phyloP scores from a whole-genome alignment of 106 monocot species.

The Dendrobium huoshanense region DNA sequence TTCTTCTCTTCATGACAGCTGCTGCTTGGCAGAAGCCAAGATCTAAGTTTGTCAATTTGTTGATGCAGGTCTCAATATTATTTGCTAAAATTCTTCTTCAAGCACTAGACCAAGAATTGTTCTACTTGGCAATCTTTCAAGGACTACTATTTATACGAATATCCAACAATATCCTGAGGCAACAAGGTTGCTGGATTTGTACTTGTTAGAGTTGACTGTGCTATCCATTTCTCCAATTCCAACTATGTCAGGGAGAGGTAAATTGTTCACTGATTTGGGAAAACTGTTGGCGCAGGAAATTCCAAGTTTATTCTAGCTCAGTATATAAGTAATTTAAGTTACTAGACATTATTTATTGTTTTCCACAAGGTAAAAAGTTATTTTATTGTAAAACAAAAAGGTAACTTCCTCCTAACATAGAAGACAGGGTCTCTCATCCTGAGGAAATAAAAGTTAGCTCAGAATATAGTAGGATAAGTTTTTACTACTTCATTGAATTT shows the following conservation, averaged over 20 bases:
- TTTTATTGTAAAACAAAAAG: neutral
- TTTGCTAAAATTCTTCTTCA: constrained; percentile 46
- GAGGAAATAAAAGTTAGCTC: neutral
- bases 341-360: neutral
- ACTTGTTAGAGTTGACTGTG: constrained; percentile 44
- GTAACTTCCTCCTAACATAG: neutral
- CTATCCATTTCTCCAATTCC: constrained; percentile 46
- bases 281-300: too few relatives aligned
- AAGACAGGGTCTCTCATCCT: too few relatives aligned
- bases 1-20: neutral
- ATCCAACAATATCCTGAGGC: constrained; percentile 50
- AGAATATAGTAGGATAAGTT: neutral
- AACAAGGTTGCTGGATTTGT: constrained; percentile 34
- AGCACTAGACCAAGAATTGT: constrained; percentile 43
- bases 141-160: constrained; percentile 32
- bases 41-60: neutral
- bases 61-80: constrained; percentile 38
- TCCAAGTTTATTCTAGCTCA: too few relatives aligned
- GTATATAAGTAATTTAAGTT: neutral
- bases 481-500: neutral
- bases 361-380: neutral
- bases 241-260: constrained; percentile 48
- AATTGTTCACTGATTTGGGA: neutral
- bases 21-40: neutral
- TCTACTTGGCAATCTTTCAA: constrained; percentile 41